Conservation (phyloP, 768 basidiomycete genomes). For the Hypholoma fasciculare region DNA sequence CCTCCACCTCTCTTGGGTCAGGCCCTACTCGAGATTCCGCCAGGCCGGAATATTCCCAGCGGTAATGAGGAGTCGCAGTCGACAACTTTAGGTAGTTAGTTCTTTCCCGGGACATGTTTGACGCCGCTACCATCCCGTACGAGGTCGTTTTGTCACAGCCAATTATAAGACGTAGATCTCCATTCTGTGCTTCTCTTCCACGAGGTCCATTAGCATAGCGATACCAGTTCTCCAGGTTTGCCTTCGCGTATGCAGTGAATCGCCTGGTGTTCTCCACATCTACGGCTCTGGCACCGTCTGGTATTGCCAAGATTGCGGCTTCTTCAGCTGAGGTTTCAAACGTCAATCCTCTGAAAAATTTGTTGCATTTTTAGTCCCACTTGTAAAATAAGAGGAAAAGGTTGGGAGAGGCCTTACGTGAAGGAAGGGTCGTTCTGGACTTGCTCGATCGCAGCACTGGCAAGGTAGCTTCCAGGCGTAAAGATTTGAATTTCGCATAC, state of each 20-base stretch:
- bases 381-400: no score
- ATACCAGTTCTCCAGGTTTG: conserved; percentile 18
- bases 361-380: no score
- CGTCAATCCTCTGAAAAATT: conserved; percentile 4
- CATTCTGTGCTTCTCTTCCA: conserved; percentile 17
- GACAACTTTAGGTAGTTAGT: background rate
- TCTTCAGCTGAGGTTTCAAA: conserved; percentile 18
- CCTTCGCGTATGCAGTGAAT: conserved; percentile 10
- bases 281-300: conserved; percentile 16
- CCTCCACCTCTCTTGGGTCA: background rate
- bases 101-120: background rate
- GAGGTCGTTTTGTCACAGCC: conserved; percentile 17
- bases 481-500: no score
- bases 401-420: no score
- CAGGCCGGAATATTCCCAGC: background rate
- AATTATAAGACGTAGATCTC: conserved; percentile 18
- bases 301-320: conserved; percentile 21
- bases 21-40: background rate
- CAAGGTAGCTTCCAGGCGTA: no score
- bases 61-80: background rate
- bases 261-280: conserved; percentile 9
- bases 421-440: no score
- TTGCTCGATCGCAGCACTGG: no score
- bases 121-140: conserved; percentile 21
- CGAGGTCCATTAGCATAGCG: conserved; percentile 11